Evolutionary conservation across 208 protist species (phyloP), one percentile per base, ranked within the genome.

Genomic region (Acanthamoeba lenticulata): DNA sequence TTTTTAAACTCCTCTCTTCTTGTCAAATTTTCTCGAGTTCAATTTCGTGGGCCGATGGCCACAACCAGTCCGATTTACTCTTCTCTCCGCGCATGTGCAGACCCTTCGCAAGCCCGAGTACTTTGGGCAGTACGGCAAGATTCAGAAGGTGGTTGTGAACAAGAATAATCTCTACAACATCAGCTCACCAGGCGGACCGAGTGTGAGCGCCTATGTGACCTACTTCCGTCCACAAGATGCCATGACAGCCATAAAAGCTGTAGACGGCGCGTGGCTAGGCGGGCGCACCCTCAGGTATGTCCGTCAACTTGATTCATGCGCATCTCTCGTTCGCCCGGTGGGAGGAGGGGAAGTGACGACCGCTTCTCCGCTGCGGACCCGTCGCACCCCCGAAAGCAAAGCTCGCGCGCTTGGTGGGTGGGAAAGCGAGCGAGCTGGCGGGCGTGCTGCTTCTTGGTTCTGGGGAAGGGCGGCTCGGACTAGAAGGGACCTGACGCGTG

Each of bases 91-190:
- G 13, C 49, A 7, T 67, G 47, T 19, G 29, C 55, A 90, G 95
- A 38, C 92, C n/a, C 52, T 98, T 29, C 94, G 96, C 44, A 93
- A 94, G 29, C 94, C 94, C 42, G 97, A 98, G 88, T 98, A 98
- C 83, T 98, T 98, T 94, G 97, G 97, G 47, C 96, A 98, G 74
- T 98, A 98, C 94, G 98, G 98, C 32, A 98, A 98, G 79, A 98
- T 98, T 45, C 72, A 97, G 15, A 98, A 98, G 85, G 90, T 98
- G 19, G 97, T 98, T 6, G 94, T 98, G 9, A 98, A 98, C 81
- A 97, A 94, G 57, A 98, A 97, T 81, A 94, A 96, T 42, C 81
- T 94, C 13, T 94, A 96, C 42, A 97, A 94, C 42, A 55, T 88
- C 5, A 89, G 97, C 57, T 95, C 86, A 11, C 32, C 45, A 9